phyloP scores from a whole-genome alignment of 1,284 basidiomycete species.

The Grifola frondosa region DNA sequence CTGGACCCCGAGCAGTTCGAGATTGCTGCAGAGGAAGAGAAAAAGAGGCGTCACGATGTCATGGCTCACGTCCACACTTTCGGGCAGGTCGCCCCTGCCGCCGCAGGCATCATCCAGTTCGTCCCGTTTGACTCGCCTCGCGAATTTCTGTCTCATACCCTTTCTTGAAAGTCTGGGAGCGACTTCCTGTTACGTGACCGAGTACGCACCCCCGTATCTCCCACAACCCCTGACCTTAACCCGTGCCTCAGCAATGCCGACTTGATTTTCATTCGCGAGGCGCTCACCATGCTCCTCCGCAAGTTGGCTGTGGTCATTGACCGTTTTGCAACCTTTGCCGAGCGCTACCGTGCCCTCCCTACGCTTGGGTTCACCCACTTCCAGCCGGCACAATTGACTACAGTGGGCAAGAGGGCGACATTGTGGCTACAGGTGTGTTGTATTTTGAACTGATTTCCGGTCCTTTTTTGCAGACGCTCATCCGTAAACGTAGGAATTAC shows the following conservation, averaged over 20 bases:
- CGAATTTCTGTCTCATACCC: conserved; percentile 7
- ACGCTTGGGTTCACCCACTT: conserved; percentile 99
- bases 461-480: neutral
- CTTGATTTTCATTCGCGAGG: conserved; percentile 93
- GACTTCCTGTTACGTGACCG: conserved; percentile 98
- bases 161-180: conserved; percentile 73
- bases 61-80: conserved; percentile 99
- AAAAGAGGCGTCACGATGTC: conserved; percentile 97
- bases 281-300: conserved; percentile 80
- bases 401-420: conserved; percentile 98
- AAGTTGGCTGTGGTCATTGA: conserved; percentile 91
- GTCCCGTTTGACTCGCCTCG: conserved; percentile 27
- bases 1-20: conserved; percentile 91
- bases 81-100: conserved; percentile 90
- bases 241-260: conserved; percentile 79
- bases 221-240: neutral
- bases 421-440: conserved; percentile 86
- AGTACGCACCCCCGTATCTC: conserved; percentile 52
- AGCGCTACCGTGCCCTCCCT: conserved; percentile 74
- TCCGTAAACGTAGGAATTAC: conserved; percentile 63
- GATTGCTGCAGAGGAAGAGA: conserved; percentile 92
- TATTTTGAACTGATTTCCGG: neutral
- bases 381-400: conserved; percentile 98
- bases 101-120: conserved; percentile 96
- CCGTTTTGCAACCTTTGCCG: conserved; percentile 80